These are phyloP conservation scores for Sugiyamaella sp. DNA, from an alignment of 1,139 yeast species.

Conservation along the genomic window DNA sequence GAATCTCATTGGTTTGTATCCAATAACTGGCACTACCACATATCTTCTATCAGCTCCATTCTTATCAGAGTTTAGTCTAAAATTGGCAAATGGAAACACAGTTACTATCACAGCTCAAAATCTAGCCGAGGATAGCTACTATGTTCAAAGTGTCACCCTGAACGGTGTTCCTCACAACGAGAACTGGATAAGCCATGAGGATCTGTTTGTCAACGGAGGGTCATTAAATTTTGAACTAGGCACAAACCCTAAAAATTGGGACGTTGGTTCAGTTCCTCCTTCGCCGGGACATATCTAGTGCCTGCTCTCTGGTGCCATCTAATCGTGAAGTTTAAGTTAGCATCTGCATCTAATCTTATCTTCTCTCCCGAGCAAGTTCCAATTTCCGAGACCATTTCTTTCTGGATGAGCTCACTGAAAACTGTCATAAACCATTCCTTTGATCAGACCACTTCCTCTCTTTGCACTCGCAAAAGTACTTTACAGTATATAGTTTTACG, in stretches of 20 bases:
- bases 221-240: conserved; percentile 21
- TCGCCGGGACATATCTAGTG: conserved; percentile 21
- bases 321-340: not conserved
- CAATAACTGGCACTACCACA: conserved; percentile 47
- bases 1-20: conserved; percentile 46
- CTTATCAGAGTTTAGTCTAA: conserved; percentile 37
- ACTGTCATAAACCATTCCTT: not conserved
- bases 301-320: too few relatives aligned
- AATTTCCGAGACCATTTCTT: not conserved
- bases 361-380: not conserved
- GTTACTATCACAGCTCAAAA: conserved; percentile 41
- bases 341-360: conserved; percentile 2
- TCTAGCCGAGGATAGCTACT: conserved; percentile 36
- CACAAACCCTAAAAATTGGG: conserved; percentile 20
- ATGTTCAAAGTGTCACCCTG: conserved; percentile 41
- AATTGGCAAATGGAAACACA: conserved; percentile 39
- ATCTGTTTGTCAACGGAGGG: conserved; percentile 43
- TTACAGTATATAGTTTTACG: not conserved
- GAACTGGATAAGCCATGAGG: conserved; percentile 45
- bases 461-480: not conserved
- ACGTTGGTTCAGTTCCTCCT: conserved; percentile 19
- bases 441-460: not conserved
- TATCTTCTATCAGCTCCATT: conserved; percentile 46
- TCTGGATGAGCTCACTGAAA: not conserved
- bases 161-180: conserved; percentile 41